Evolutionary conservation across 108 stramenopile species (phyloP), one percentile per base, ranked within the genome.

Genomic region (Pseudonitzschia delicatissima): DNA sequence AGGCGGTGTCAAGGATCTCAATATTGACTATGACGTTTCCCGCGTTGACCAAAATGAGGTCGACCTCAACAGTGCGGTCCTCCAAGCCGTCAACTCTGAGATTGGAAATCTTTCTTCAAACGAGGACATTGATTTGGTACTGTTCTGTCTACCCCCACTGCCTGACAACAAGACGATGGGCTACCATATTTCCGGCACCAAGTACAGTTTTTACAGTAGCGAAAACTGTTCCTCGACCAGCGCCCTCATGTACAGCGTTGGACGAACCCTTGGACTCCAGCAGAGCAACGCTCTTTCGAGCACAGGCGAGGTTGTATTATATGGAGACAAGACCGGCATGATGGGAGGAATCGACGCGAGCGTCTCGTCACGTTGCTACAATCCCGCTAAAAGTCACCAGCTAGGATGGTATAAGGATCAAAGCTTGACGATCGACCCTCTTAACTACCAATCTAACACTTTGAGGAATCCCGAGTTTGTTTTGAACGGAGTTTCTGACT

Each of bases 211-310:
- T 0, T 88, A 78, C 74, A 83, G 79, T 58, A 65, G 83, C 45
- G 67, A 45, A 15, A 70, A 6, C 67, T 68, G 0, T 42, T 48
- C 49, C 29, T 64, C 60, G 20, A 23, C 67, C 0, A 67, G 66
- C 28, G 59, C 69, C 17, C 67, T 68, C 27, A 60, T 82, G 62
- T 85, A 90, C 60, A 85, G 86, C 57, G 35, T 86, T 7, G 87
- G 83, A 18, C 86, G 86, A 72, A 91, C 81, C 45, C 40, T 49
- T 33, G 45, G 66, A 29, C 76, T 77, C 57, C 75, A 79, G 39
- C 42, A 83, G 20, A 61, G 57, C 25, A 57, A 81, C 21, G 72
- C 44, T 34, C 85, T 81, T 66, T 67, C 79, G 3, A 57, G 50
- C 29, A 74, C 80, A 27, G 62, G 39, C 5, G 40, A 40, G 20